Evolutionary conservation across 164 flowering plant species (phyloP), one percentile per base, ranked within the genome.

Genomic region (Tetracentron sinense): DNA sequence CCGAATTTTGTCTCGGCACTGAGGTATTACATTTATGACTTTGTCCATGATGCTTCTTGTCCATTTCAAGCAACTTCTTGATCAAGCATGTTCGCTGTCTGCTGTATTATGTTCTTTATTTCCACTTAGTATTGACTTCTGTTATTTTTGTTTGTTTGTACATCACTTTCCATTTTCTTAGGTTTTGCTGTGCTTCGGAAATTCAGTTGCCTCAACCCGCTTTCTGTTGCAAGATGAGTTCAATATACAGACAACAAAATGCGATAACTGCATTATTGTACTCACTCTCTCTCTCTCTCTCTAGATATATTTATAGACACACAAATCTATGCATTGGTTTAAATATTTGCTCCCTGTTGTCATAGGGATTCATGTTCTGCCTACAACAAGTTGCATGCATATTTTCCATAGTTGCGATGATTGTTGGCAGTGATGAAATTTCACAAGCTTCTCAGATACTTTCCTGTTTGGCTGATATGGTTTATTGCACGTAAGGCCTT

Each of bases 221-320:
- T 88, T 85, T 66, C 48, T 87, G 73, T 67, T 87, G 81, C 93
- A 85, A 77, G 94, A 88, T 67, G 89, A 88, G 67, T 88, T 88
- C 83, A 84, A 81, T 65, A 85, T 88, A 66, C 87, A 81, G 71
- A 85, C 89, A 55, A 85, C 90, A 19, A 63, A 81, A 50, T 88
- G 94, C 54, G 94, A 88, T 60, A 84, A 85, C 75, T 85, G 90
- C 85, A 85, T 87, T n/a, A 83, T 87, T 71, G 90, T 87, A 85
- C 49, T 28, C 70, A 50, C 70, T 74, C 80, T 74, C 70, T 65
- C 78, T 58, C 58, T 60, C 56, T 71, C 62, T 56, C 67, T 51
- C n/a, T 38, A 12, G 14, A 38, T 1, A 38, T 16, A 74, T 51
- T 20, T 5, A 16, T 15, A 42, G 4, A 1, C 22, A 28, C 16